Evolutionary conservation across 2,329 filamentous ascomycete genomes (phyloP), one percentile per base, ranked within the genome.

Genomic region (Purpureocillium takamizusanense): DNA sequence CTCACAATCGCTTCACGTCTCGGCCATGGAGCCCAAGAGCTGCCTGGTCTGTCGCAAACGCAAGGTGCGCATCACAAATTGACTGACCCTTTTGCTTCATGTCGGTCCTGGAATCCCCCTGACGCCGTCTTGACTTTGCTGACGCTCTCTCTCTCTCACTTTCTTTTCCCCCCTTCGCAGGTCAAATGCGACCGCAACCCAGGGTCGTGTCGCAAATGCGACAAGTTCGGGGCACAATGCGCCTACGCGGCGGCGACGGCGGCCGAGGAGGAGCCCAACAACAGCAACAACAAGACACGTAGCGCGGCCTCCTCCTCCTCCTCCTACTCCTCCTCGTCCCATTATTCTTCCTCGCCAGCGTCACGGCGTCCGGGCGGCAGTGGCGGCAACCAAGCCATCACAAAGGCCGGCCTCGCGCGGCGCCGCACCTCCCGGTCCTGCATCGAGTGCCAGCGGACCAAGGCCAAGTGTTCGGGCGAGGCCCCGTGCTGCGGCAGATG

Each of bases 121-220:
- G 21, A 25, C n/a, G n/a, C n/a, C n/a, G 21, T 25, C 21, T 10
- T 25, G 21, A 25, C 21, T 10, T n/a, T n/a, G n/a, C 21, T 25
- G 21, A 25, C 21, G 21, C 21, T 25, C 5, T 10, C 21, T 25
- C 5, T 10, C 21, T 6, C 21, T 5, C n/a, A 9, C 10, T 13
- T 6, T 35, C 9, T 23, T n/a, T 23, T 35, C 8, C 21, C 17
- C n/a, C 33, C 14, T 10, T 8, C 4, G 7, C 33, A 40, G 38
- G 32, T 40, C 17, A 40, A 36, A 12, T 40, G 38, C 25, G 38
- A 39, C 32, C 38, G 38, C 8, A 35, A 18, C 8, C 28, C 17
- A 9, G 32, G 18, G 9, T 36, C 38, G 13, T 39, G 38, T 15
- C 38, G n/a, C 5, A 39, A 39, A 35, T 39, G 38, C 27, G 35